Percentiles rank a stretch among this genome's conserved stretches.
Evolutionary conservation across 2,329 filamentous ascomycete species (phyloP).

Genomic region (Colletotrichum falcatum): DNA sequence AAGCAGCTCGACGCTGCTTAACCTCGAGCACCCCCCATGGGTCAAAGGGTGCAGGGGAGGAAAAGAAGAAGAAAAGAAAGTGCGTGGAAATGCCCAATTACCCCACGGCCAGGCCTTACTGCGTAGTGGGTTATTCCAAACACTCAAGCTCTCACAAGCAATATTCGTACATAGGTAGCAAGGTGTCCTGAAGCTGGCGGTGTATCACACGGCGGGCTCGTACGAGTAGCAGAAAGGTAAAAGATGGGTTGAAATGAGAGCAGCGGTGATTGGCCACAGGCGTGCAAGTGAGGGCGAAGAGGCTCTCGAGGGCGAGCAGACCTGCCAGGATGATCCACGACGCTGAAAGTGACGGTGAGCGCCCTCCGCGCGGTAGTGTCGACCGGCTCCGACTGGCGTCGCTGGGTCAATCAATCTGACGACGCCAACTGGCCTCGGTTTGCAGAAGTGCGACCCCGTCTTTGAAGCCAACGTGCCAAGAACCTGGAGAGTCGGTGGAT

Average conservation of each 20-base stretch:
- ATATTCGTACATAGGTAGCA: too few relatives aligned
- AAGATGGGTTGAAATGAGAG: slow-evolving; percentile 9
- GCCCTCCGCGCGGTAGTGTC: slow-evolving; percentile 15
- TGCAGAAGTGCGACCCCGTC: slow-evolving; percentile 3
- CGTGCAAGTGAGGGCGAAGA: slow-evolving; percentile 5
- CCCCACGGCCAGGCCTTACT: too few relatives aligned
- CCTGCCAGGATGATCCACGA: slow-evolving; percentile 36
- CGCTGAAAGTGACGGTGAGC: slow-evolving; percentile 30
- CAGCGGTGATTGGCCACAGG: slow-evolving; percentile 18
- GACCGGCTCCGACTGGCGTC: slow-evolving; percentile 7
- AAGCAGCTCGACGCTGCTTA: background rate
- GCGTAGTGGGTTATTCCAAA: background rate
- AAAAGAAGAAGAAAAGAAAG: too few relatives aligned
- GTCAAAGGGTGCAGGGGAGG: background rate
- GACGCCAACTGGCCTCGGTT: slow-evolving; percentile 27
- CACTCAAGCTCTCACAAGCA: slow-evolving; percentile 10
- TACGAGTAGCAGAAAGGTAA: slow-evolving; percentile 30
- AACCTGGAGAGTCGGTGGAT: slow-evolving; percentile 11
- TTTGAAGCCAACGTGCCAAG: background rate
- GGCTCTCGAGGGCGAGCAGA: slow-evolving; percentile 17
- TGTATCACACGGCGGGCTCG: slow-evolving; percentile 31
- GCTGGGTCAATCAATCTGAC: slow-evolving; percentile 35
- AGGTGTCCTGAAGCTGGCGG: background rate
- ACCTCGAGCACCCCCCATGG: slow-evolving; percentile 7
- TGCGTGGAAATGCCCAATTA: too few relatives aligned